These are phyloP conservation scores for Croton laevigatus DNA, from an alignment of 441 rosid genomes.

Conservation along the genomic window DNA sequence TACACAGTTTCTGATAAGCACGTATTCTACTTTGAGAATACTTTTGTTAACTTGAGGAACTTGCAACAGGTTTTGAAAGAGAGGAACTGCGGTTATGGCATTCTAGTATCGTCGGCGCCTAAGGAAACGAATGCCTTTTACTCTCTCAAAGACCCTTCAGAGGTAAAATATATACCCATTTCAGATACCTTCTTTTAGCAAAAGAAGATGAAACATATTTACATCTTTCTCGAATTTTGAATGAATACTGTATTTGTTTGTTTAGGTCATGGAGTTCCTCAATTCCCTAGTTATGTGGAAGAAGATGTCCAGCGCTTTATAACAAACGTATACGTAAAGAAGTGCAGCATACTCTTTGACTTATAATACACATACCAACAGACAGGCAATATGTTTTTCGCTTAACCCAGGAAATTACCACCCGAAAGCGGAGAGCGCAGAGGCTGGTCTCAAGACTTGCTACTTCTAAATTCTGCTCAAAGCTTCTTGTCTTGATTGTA, in stretches of 20 bases:
- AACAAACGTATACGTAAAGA: slow-evolving; percentile 6
- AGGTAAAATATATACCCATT: slow-evolving; percentile 45
- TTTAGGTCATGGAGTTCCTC: slow-evolving; percentile 89
- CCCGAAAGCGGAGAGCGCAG: not conserved
- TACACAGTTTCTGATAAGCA: not conserved
- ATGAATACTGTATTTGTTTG: not conserved
- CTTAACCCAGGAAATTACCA: slow-evolving; percentile 14
- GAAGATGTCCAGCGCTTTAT: slow-evolving; percentile 45
- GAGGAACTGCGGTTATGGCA: slow-evolving; percentile 71
- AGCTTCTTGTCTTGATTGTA: slow-evolving; percentile 43
- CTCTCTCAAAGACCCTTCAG: slow-evolving; percentile 82
- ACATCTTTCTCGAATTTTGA: not conserved
- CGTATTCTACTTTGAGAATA: not conserved
- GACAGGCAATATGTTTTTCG: slow-evolving; percentile 1
- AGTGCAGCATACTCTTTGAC: slow-evolving; percentile 21
- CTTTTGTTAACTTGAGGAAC: slow-evolving; percentile 2
- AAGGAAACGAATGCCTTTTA: slow-evolving; percentile 83
- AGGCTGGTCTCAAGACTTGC: slow-evolving; percentile 15
- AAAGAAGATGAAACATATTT: not conserved
- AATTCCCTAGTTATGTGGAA: slow-evolving; percentile 67
- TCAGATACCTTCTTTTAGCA: not conserved
- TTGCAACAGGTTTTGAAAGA: slow-evolving; percentile 65
- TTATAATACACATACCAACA: slow-evolving; percentile 17
- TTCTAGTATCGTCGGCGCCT: slow-evolving; percentile 74
- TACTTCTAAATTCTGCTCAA: slow-evolving; percentile 20